These are phyloP conservation scores for Aspergillus fumigatiaffinis DNA, from an alignment of 2,329 filamentous ascomycete genomes.

Conservation along the genomic window DNA sequence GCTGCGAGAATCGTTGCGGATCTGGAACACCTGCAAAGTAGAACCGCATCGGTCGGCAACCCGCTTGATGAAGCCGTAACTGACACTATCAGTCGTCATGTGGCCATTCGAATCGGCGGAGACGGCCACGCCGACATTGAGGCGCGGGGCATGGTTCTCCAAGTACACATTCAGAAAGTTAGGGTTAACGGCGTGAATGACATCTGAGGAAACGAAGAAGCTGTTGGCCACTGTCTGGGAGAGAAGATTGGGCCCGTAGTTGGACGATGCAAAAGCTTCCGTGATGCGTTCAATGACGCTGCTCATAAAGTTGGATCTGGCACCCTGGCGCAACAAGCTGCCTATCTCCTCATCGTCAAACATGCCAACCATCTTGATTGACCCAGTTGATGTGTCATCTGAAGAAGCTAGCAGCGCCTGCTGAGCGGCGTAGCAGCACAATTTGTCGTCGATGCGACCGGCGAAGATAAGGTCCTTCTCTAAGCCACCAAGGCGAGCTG, in stretches of 20 bases:
- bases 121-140: conserved; percentile 83
- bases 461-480: conserved; percentile 94
- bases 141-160: conserved; percentile 75
- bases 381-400: conserved; percentile 48
- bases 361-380: conserved; percentile 85
- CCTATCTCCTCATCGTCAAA: conserved; percentile 98
- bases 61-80: conserved; percentile 72
- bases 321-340: conserved; percentile 83
- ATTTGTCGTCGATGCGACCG: conserved; percentile 93
- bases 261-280: conserved; percentile 53
- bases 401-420: conserved; percentile 72
- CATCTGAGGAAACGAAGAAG: conserved; percentile 88
- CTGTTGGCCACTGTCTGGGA: conserved; percentile 85
- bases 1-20: conserved; percentile 82
- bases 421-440: conserved; percentile 90
- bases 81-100: conserved; percentile 91
- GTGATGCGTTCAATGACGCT: conserved; percentile 75
- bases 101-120: conserved; percentile 84
- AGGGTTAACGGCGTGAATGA: conserved; percentile 89
- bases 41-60: conserved; percentile 71
- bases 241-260: conserved; percentile 54
- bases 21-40: conserved; percentile 84
- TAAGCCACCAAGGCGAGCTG: conserved; percentile 76
- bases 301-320: conserved; percentile 82
- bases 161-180: conserved; percentile 87